Base-by-base conservation (phyloP, 2,329 filamentous ascomycete genomes). In the Paraphoma chrysanthemicola region DNA sequence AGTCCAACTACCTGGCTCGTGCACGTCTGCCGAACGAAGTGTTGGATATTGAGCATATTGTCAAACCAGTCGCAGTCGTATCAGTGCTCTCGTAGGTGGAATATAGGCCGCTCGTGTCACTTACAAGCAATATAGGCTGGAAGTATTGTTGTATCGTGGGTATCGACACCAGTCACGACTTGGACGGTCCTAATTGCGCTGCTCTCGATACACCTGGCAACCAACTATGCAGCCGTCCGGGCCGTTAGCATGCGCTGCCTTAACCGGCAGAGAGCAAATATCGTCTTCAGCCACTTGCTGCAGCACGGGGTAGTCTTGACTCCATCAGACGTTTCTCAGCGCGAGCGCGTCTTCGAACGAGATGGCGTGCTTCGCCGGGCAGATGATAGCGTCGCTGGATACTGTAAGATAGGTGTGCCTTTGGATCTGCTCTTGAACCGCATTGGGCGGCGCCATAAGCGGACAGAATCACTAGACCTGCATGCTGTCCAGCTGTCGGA, bases 161-260 rank as follows among this genome's bases (percentile, higher is more conserved):
- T 97, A 18, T 86, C 90, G 49, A 87, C 88, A 47, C 87, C 88
- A 53, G 75, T 82, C 12, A 86, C 88, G 9, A 96, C 95, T 38
- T 93, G 92, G 86, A 81, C 80, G 45, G 82, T 89, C 54, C 87
- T 97, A 78, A 77, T 93, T 0, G 60, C 86, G 2, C 84, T 98
- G 17, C 84, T 97, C 14, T 80, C 86, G 11, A 80, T 91, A 6
- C 95, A 98, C 76, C 83, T 98, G 6, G 85, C 83, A 71, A 93
- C 90, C 67, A 98, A 98, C 76, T 94, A 96, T 75, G 83, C 87
- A 33, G 95, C 93, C 42, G 94, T 99, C 5, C 85, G 89, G 59
- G 85, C 90, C 47, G 93, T 99, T 14, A 88, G 87, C 72, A 92
- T 98, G 88, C 85, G 86, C 39, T 91, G 87, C 6, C 82, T 98